Base-by-base conservation (phyloP, 768 basidiomycete genomes). In the Chiua virens region DNA sequence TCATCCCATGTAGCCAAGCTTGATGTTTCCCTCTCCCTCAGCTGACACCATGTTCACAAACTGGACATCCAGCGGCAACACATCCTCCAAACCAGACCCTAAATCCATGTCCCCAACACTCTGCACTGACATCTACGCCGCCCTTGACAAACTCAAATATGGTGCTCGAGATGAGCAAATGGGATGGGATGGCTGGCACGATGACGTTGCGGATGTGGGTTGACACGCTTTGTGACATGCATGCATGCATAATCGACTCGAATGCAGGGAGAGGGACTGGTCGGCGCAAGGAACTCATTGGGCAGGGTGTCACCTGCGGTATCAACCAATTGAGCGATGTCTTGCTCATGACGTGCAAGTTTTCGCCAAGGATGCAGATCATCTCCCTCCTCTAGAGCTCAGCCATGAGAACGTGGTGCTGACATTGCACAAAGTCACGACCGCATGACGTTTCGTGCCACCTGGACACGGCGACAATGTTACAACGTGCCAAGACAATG, bases 131-230 rank as follows among this genome's bases (percentile, higher is more conserved):
- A 74, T 80, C 44, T 82, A 81, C 58, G 69, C 66, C 34, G 68
- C 75, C 10, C 66, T 80, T 32, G 80, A 80, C 59, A 74, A 69
- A 55, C 57, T 66, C 27, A 79, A 77, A 80, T 55, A 76, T 79
- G 78, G 67, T 78, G 20, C 60, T 81, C 54, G 78, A 79, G 62
- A 73, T 79, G 67, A 80, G 78, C 62, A 76, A 73, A 62, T 79
- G 78, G 79, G 78, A 80, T 49, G 75, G 75, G 8, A 79, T 80
- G 77, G 75, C 79, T 4, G 77, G 77, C 8, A 78, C 71, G 25
- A 79, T 80, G 78, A 74, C 79, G 36, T 77, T 80, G 73, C 72
- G 77, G 32, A 80, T 77, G 10, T 81, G 79, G 80, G 73, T 73
- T 5, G 79, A 82, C 45, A 60, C 67, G 1, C 67, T 82, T n/a